phyloP scores from a whole-genome alignment of 108 stramenopile species.

The Skeletonema potamos region DNA sequence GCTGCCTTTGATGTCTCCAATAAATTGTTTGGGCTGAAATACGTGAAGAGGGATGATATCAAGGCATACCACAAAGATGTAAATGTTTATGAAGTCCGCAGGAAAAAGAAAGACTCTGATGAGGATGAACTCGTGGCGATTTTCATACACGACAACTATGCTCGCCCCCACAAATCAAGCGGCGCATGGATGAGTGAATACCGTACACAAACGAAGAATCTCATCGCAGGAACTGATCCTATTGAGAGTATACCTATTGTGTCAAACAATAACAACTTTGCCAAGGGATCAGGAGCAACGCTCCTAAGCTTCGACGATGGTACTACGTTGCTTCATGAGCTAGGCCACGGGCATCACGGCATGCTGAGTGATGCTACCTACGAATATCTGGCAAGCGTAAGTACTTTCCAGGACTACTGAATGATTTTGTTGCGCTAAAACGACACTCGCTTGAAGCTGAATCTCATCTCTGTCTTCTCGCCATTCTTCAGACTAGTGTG shows the following conservation, averaged over 20 bases:
- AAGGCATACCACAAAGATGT: constrained; percentile 73
- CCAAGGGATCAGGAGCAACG: constrained; percentile 58
- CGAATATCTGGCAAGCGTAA: constrained; percentile 58
- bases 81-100: constrained; percentile 70
- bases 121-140: constrained; percentile 63
- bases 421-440: too few species aligned
- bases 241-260: constrained; percentile 69
- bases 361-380: constrained; percentile 75
- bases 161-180: constrained; percentile 61
- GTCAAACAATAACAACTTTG: constrained; percentile 82
- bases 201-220: constrained; percentile 73
- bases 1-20: constrained; percentile 73
- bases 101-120: constrained; percentile 15
- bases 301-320: constrained; percentile 70
- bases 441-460: too few species aligned
- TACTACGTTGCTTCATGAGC: constrained; percentile 59
- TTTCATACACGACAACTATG: constrained; percentile 81
- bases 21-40: constrained; percentile 73
- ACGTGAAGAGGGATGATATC: constrained; percentile 55
- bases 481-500: too few species aligned
- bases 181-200: constrained; percentile 86
- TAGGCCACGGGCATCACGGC: constrained; percentile 76
- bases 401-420: too few species aligned
- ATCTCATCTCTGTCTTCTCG: too few species aligned
- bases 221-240: constrained; percentile 44